Percentiles rank a stretch among this genome's conserved stretches.
phyloP scores from a whole-genome alignment of 2,329 filamentous ascomycete genomes.

The Pestalotiopsis sp. region DNA sequence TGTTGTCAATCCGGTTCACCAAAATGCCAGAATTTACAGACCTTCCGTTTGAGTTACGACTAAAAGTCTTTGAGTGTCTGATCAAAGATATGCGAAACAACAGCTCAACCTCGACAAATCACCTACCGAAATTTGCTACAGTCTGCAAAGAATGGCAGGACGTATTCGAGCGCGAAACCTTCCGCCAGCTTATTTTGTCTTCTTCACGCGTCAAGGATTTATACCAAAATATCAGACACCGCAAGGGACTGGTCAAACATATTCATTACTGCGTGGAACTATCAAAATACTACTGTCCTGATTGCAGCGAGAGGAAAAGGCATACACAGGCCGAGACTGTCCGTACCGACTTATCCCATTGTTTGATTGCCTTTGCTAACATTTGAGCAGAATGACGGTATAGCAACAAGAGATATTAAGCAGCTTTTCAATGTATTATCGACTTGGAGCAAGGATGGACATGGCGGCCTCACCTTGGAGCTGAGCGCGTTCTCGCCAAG shows the following conservation, averaged over 20 bases:
- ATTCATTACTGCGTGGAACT: not conserved
- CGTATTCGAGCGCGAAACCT: not conserved
- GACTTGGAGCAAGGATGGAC: not conserved
- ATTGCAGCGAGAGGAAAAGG: not conserved
- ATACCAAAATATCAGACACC: constrained; percentile 1
- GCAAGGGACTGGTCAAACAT: not conserved
- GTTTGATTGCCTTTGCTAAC: not conserved
- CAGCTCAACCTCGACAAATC: not conserved
- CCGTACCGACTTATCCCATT: not conserved
- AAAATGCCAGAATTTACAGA: not conserved
- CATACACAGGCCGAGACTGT: not conserved
- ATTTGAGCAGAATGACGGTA: not conserved
- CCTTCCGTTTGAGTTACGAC: not conserved
- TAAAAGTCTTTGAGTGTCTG: not conserved
- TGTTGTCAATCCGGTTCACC: not conserved
- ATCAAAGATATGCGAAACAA: not conserved
- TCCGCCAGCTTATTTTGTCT: not conserved
- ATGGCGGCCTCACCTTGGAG: not conserved
- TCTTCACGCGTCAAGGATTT: not conserved
- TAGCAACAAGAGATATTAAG: not conserved
- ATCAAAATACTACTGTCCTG: not conserved
- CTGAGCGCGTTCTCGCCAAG: not conserved
- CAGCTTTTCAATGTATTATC: not conserved
- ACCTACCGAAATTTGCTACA: not conserved
- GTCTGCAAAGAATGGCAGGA: not conserved